Evolutionary conservation across 345 rosid species (phyloP), one percentile per base, ranked within the genome.

Genomic region (Jatropha curcas): DNA sequence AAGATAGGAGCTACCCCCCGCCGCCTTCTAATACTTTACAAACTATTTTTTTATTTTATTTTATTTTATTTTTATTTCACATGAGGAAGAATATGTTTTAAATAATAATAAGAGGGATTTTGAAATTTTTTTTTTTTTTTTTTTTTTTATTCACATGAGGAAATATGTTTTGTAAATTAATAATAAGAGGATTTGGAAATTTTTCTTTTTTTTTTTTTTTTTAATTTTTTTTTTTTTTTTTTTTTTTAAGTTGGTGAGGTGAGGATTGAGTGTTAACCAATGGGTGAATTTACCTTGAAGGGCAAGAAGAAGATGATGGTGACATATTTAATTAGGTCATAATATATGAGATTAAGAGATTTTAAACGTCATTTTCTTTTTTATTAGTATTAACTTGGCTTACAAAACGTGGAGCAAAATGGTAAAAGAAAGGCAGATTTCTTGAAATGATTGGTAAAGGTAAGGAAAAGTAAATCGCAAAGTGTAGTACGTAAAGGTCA

Each of bases 1-100:
- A 19, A 55, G 22, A 41, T 33, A 34, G 64, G 61, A 45, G 77
- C 17, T 41, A 9, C 45, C 53, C 69, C 45, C 53, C 69, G 56
- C 72, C 72, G 72, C 60, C 77, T 31, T 74, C 24, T 67, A 14
- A 25, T 67, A 45, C 41, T 30, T 27, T 7, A 12, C 22, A 24
- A 55, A 55, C 9, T 8, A 24, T 22, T 24, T 41, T 13, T n/a
- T 64, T 1, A 19, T 20, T 0, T 3, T 31, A 19, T 50, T 67
- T 8, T 1, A 5, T 58, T 5, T 45, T 7, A 1, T 28, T 31
- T 48, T 22, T 17, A 24, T 24, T 68, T 68, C 60, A 51, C 71
- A 52, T 2, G 60, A 10, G 51, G 8, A 35, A 14, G 27, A 27
- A 58, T 14, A 24, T 14, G n/a, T 31, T 30, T 60, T n/a, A 16